Conservation (phyloP, 306 rosid genomes). For the Prosopis cineraria region DNA sequence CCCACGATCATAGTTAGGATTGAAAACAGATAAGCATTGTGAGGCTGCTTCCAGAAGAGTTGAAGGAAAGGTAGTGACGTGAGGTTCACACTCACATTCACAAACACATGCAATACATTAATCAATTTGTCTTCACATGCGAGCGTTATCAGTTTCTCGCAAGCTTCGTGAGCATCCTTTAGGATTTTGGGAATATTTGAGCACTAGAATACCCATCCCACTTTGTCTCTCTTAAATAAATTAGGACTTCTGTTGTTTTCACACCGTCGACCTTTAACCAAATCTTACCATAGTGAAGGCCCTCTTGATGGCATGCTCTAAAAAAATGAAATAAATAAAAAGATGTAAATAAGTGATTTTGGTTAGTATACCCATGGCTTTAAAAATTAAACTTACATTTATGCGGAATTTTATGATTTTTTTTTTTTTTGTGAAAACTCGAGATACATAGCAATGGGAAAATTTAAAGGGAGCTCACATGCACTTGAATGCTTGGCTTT, state of each 20-base stretch:
- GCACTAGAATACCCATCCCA: not conserved
- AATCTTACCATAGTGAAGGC: not conserved
- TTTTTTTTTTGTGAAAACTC: not conserved
- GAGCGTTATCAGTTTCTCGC: not conserved
- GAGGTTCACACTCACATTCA: not conserved
- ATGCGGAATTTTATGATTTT: not conserved
- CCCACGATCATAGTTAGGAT: not conserved
- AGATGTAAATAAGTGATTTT: not conserved
- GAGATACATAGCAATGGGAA: not conserved
- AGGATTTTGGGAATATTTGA: constrained; percentile 13
- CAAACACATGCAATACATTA: not conserved
- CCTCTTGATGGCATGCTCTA: not conserved
- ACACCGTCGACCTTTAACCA: not conserved
- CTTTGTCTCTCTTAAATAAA: not conserved
- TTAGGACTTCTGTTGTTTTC: constrained; percentile 14
- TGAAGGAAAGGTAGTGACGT: not conserved
- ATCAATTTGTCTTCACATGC: constrained; percentile 1
- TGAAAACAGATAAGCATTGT: not conserved
- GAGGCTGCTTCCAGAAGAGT: constrained; percentile 16
- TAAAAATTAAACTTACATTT: not conserved
- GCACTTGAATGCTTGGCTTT: not conserved
- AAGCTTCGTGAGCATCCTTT: constrained; percentile 40
- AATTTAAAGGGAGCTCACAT: not conserved
- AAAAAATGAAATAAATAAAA: no score
- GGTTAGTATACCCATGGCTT: not conserved